phyloP scores from a whole-genome alignment of 805 yeast species.

The Metschnikowia amazonensis region DNA sequence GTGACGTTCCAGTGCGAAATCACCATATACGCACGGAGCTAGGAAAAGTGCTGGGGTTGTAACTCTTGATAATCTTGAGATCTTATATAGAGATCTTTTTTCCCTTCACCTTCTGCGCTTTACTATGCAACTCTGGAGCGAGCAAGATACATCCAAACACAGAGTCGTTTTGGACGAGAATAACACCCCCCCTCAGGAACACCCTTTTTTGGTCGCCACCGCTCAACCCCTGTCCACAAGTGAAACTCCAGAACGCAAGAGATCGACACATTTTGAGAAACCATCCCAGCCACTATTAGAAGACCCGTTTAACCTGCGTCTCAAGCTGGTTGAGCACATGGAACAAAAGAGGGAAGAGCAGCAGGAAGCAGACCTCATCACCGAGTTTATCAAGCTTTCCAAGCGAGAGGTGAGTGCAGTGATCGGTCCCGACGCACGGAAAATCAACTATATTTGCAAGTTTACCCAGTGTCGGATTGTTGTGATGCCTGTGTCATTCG shows the following conservation, averaged over 20 bases:
- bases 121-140: not conserved
- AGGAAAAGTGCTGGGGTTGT: not conserved
- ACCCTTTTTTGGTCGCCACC: not conserved
- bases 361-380: conserved; percentile 1
- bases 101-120: not conserved
- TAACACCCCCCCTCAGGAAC: not conserved
- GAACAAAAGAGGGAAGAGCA: not conserved
- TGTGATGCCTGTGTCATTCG: conserved; percentile 13
- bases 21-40: not conserved
- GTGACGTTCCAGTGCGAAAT: not conserved
- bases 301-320: not conserved
- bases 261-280: not conserved
- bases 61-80: not conserved
- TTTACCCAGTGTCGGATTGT: conserved; percentile 14
- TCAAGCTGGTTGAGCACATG: not conserved
- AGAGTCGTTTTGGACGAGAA: not conserved
- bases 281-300: not conserved
- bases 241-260: not conserved
- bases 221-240: not conserved
- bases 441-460: conserved; percentile 10
- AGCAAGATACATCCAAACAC: not conserved
- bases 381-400: conserved; percentile 13
- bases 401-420: conserved; percentile 14
- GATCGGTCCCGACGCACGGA: conserved; percentile 12
- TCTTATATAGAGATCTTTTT: not conserved